Evolutionary conservation across 768 basidiomycete species (phyloP), one percentile per base, ranked within the genome.

Genomic region (Rhodotorula toruloides): DNA sequence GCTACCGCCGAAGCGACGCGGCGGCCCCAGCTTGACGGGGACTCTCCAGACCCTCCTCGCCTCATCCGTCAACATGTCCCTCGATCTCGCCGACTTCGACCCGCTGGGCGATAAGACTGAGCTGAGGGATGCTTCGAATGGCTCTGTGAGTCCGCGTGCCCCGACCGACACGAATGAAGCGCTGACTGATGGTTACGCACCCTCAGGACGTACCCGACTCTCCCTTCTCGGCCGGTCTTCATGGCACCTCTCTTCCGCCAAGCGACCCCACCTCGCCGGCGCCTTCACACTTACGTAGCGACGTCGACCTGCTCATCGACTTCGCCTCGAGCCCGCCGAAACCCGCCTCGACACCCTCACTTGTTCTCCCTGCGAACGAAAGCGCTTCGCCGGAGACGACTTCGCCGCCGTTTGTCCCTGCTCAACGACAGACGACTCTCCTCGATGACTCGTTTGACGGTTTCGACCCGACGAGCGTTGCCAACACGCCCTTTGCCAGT

Each of bases 361-460:
- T 22, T 10, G 13, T 53, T 61, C 47, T 42, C 31, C 21, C 54
- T n/a, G 12, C 44, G 53, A 25, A 39, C 29, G 39, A 37, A 11
- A 21, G 14, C 7, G 25, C 22, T 39, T 37, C 36, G 17, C 36
- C 36, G 22, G 12, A 11, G 25, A 29, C 25, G 22, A 7, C 39
- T 13, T 21, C 27, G 27, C 49, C 44, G 13, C 47, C 31, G 54
- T 27, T 17, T 55, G 47, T 17, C 27, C 32, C 53, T 58, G 16
- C 64, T 59, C 58, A 39, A 60, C n/a, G n/a, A n/a, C n/a, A n/a
- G 53, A 54, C 60, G 58, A 54, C 64, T 25, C 17, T 65, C 37
- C 47, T 65, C 34, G 64, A 65, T 13, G 65, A 66, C 54, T 61
- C 59, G 34, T 58, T 65, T 44, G 57, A 52, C 49, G 56, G 58